phyloP scores from a whole-genome alignment of 108 stramenopile genomes.

The Phaeodactylum tricornutum region DNA sequence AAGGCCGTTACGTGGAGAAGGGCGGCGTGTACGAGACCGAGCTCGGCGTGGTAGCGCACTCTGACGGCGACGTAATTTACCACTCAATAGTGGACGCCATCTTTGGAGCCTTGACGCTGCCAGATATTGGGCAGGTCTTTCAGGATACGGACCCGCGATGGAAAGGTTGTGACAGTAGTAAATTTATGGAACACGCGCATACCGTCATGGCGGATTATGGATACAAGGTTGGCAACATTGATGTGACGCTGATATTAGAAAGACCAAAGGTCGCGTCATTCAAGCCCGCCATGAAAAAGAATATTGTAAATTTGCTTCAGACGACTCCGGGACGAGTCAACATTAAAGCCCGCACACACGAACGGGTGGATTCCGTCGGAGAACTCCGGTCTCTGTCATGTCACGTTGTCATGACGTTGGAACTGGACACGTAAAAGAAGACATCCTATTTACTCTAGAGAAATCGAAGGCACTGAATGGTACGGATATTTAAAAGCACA shows the following conservation, averaged over 20 bases:
- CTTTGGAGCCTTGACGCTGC: constrained; percentile 82
- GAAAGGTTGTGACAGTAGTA: constrained; percentile 87
- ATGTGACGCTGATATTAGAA: constrained; percentile 84
- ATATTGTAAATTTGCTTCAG: constrained; percentile 75
- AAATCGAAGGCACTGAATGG: too few relatives aligned
- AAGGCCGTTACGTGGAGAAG: constrained; percentile 66
- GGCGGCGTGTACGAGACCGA: constrained; percentile 68
- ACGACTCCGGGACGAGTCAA: constrained; percentile 85
- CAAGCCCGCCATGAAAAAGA: constrained; percentile 90
- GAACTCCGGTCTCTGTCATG: constrained; percentile 85
- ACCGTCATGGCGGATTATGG: constrained; percentile 73
- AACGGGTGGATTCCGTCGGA: constrained; percentile 87
- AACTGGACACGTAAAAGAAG: too few relatives aligned
- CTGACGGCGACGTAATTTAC: constrained; percentile 93
- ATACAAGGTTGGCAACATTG: constrained; percentile 82
- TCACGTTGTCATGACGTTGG: constrained; percentile 89
- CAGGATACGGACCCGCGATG: constrained; percentile 93
- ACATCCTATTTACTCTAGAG: too few relatives aligned
- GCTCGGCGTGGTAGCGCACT: constrained; percentile 87
- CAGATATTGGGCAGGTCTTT: constrained; percentile 92
- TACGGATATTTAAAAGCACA: too few relatives aligned
- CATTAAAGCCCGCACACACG: constrained; percentile 94
- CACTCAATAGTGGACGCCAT: constrained; percentile 92
- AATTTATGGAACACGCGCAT: constrained; percentile 91
- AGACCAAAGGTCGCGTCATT: constrained; percentile 81